Base-by-base conservation (phyloP, 169 alveolate species). In the Cryptosporidium andersoni region DNA sequence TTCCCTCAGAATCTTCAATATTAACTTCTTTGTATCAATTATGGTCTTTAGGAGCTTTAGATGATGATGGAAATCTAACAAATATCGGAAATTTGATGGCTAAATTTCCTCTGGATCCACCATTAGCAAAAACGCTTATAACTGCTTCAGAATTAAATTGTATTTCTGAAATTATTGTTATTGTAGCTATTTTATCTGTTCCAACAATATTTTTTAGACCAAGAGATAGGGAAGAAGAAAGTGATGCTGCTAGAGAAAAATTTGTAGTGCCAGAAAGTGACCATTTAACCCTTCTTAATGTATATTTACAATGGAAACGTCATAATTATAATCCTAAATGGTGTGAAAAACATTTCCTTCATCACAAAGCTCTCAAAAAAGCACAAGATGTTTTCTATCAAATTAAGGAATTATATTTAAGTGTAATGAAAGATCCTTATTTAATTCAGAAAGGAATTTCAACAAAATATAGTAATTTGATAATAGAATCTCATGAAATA, bases 51-150 rank as follows among this genome's bases (percentile, higher is more conserved):
- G 98, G 98, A 37, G 99, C 98, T 16, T 91, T 97, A 9, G 95
- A 94, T 88, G 91, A 93, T 80, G 80, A 74, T 12, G 97, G 97
- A n/a, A 88, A 63, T 48, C 88, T 94, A 53, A 95, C 98, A 3
- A 92, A 92, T 7, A 80, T 94, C 49, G 99, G 99, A 37, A 89
- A 92, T 67, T 92, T 95, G 88, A 98, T 98, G 99, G 98, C 98
- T 2, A 98, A 96, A 88, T 97, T 97, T 89, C 99, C 99, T 0
- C 92, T 98, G 65, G 99, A 99, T 74, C 99, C 99, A 0, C 99
- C 99, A 0, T 92, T 98, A 47, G 93, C 99, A 34, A 98, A 98
- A 94, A 97, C 98, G 96, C 94, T 98, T 65, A 94, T 98, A 56
- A 81, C 82, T 37, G 96, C 97, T 12, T 96, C 92, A 49, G 88